phyloP scores from a whole-genome alignment of 768 basidiomycete species.

The Phaeotremella skinneri region DNA sequence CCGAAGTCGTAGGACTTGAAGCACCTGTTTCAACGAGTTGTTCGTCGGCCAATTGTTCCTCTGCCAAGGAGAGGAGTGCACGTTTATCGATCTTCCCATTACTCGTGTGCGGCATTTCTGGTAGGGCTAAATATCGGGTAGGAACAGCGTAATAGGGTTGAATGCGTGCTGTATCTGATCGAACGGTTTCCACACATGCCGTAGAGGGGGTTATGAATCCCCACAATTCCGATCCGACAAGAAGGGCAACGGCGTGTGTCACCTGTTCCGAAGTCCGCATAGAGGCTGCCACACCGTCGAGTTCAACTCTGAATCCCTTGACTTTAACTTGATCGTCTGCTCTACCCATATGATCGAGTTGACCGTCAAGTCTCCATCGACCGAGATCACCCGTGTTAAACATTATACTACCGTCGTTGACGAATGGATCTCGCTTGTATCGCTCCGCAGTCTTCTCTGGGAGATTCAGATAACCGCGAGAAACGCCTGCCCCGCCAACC shows the following conservation, averaged over 20 bases:
- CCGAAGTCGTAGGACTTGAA: background rate
- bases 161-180: conserved; percentile 56
- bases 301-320: conserved; percentile 64
- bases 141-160: conserved; percentile 66
- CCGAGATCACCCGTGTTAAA: conserved; percentile 67
- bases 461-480: conserved; percentile 60
- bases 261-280: conserved; percentile 60
- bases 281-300: conserved; percentile 63
- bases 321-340: conserved; percentile 67
- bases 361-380: conserved; percentile 59
- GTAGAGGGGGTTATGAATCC: conserved; percentile 58
- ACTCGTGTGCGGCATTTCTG: conserved; percentile 60
- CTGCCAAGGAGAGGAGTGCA: conserved; percentile 31
- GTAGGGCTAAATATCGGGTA: conserved; percentile 55
- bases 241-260: conserved; percentile 57
- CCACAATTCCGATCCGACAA: conserved; percentile 60
- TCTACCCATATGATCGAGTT: conserved; percentile 61
- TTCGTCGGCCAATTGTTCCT: conserved; percentile 1
- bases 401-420: conserved; percentile 58
- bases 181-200: conserved; percentile 54
- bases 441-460: conserved; percentile 60
- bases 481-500: conserved; percentile 64
- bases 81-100: conserved; percentile 53
- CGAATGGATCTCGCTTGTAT: conserved; percentile 59
- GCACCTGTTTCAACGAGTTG: background rate